Conservation (phyloP, 2,329 filamentous ascomycete species). For the Alternaria triticimaculans region DNA sequence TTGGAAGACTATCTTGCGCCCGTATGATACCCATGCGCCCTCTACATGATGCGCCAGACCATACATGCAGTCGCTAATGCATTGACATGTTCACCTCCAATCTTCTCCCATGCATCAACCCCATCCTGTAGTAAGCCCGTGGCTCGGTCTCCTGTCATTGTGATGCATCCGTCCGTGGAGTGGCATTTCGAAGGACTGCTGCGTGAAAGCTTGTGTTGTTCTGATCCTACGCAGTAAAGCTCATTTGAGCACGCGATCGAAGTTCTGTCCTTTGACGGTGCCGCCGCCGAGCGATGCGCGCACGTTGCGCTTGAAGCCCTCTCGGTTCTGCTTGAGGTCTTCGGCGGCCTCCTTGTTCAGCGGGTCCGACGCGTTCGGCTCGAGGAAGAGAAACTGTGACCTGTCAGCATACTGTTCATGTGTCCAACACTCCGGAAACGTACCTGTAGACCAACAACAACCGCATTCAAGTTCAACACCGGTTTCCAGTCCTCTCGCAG, state of each 20-base stretch:
- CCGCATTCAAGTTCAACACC: conserved; percentile 93
- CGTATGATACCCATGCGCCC: conserved; percentile 39
- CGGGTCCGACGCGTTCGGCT: conserved; percentile 96
- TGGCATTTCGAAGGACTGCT: not conserved
- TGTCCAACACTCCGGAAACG: conserved; percentile 19
- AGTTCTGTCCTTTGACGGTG: conserved; percentile 72
- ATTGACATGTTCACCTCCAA: not conserved
- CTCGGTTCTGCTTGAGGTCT: conserved; percentile 83
- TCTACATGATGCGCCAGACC: conserved; percentile 27
- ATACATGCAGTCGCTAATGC: conserved; percentile 33
- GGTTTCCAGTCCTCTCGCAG: conserved; percentile 99
- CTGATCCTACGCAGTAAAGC: not conserved
- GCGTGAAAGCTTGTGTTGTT: not conserved
- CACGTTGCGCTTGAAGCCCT: conserved; percentile 91
- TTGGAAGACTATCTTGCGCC: conserved; percentile 11
- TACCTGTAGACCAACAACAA: conserved; percentile 92
- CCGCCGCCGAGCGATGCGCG: conserved; percentile 83
- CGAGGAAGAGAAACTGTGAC: conserved; percentile 88
- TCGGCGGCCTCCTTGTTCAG: conserved; percentile 98
- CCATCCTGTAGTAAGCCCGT: not conserved
- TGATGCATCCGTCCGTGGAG: not conserved
- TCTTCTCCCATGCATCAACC: not conserved
- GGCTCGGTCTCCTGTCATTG: not conserved
- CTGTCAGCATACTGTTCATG: not conserved
- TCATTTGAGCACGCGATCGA: conserved; percentile 79